phyloP scores from a whole-genome alignment of 2,329 filamentous ascomycete species.

The Trichoderma citrinoviride region DNA sequence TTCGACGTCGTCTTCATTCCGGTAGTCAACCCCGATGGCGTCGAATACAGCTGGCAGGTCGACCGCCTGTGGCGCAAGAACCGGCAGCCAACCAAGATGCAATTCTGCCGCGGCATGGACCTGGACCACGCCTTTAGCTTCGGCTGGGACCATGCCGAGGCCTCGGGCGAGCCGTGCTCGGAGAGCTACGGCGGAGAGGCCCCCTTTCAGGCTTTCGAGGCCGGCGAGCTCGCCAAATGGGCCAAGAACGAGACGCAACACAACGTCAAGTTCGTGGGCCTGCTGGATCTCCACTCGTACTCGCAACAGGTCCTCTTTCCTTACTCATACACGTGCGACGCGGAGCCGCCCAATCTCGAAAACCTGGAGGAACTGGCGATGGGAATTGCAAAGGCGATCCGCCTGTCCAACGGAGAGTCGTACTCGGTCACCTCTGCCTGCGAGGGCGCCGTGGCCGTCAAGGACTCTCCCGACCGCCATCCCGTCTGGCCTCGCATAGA shows the following conservation, averaged over 20 bases:
- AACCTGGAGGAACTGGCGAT: constrained; percentile 87
- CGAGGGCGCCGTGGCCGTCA: constrained; percentile 63
- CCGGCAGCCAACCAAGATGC: constrained; percentile 74
- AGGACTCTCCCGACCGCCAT: constrained; percentile 26
- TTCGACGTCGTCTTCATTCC: constrained; percentile 90
- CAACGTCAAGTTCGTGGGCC: constrained; percentile 72
- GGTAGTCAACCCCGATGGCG: constrained; percentile 88
- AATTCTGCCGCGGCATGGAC: constrained; percentile 84
- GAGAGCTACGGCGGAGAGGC: constrained; percentile 82
- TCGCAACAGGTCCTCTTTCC: constrained; percentile 93
- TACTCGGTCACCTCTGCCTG: constrained; percentile 84
- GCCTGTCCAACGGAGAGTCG: constrained; percentile 70
- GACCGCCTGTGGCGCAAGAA: constrained; percentile 97
- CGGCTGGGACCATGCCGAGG: constrained; percentile 70
- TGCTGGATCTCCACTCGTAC: constrained; percentile 90
- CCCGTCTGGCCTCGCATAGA: constrained; percentile 55
- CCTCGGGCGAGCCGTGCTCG: constrained; percentile 76
- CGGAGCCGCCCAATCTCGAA: constrained; percentile 79
- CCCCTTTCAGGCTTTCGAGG: constrained; percentile 81
- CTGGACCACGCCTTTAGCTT: constrained; percentile 84
- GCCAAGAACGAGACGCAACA: constrained; percentile 73
- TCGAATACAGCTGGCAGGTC: constrained; percentile 87
- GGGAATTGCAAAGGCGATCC: constrained; percentile 85
- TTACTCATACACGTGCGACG: constrained; percentile 79
- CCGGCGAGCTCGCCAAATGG: constrained; percentile 74